A percentile compares a stretch with the other conserved stretches of the same genome.
phyloP scores from a whole-genome alignment of 495 filamentous ascomycete species.

The Tuber brumale region DNA sequence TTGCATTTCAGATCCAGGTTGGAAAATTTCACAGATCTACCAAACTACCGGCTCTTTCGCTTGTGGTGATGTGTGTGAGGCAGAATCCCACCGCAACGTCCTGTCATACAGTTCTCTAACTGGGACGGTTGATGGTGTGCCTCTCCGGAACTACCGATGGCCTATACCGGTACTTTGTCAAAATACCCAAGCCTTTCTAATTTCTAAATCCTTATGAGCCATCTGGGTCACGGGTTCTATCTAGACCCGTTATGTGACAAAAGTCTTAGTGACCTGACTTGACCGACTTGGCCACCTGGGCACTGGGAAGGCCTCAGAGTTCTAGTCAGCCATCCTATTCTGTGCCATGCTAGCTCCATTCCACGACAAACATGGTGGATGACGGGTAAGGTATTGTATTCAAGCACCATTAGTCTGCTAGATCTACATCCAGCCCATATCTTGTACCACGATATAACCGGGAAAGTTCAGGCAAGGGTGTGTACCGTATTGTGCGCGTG shows the following conservation, averaged over 20 bases:
- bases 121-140: background rate
- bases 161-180: background rate
- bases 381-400: background rate
- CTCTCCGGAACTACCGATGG: background rate
- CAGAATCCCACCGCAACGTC: background rate
- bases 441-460: background rate
- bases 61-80: constrained; percentile 3
- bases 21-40: constrained; percentile 21
- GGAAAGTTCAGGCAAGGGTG: background rate
- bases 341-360: background rate
- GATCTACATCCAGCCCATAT: background rate
- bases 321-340: background rate
- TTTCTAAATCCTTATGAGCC: background rate
- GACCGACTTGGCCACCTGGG: background rate
- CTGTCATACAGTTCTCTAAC: background rate
- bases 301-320: background rate
- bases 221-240: background rate
- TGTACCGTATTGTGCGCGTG: background rate
- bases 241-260: background rate
- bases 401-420: background rate
- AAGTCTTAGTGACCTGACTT: background rate
- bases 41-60: constrained; percentile 27
- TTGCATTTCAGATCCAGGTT: background rate
- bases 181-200: background rate
- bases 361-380: background rate